Evolutionary conservation across 2,329 filamentous ascomycete species (phyloP), one percentile per base, ranked within the genome.

Genomic region (Curvularia hawaiiensis): DNA sequence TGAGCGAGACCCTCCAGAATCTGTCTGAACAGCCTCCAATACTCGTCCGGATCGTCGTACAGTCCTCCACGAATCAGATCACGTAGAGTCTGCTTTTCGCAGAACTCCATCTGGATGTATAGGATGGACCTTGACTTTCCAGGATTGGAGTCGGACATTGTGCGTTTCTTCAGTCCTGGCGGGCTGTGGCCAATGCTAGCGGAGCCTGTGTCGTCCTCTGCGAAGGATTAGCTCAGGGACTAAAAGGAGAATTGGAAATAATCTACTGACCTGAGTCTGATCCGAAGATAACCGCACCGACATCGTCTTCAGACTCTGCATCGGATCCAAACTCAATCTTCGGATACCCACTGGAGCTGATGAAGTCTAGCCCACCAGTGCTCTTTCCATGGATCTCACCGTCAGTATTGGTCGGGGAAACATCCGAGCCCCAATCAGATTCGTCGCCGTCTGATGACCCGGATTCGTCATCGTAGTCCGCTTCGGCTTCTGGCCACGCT

Each of bases 71-170:
- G 84, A 56, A 99, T 96, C 30, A 97, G 79, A 80, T 98, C 92
- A 20, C 93, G 89, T 31, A 99, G 84, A 0, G 95, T 98, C 64
- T 90, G 86, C 72, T 94, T 95, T 74, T 98, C 94, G 71, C 95
- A 99, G 66, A 97, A 96, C 73, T 99, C 95, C 95, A 99, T 99
- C 59, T 96, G 95, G 54, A 99, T 98, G 74, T 97, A 99, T 41
- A 99, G 83, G 7, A 93, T 88, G 0, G 90, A 93, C 51, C 85
- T 85, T 59, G 85, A 84, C 43, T 84, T 81, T 18, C 58, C 41
- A 20, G 79, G 78, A 53, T 78, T 76, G 14, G 82, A 82, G 51
- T 79, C 79, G 18, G 81, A 82, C 50, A 77, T 76, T 45, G 77
- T 74, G 11, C 79, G 74, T 61, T 62, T 74, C 51, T 70, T 68